Evolutionary conservation across 2,329 filamentous ascomycete species (phyloP), one percentile per base, ranked within the genome.

Genomic region (Fusarium sp.): DNA sequence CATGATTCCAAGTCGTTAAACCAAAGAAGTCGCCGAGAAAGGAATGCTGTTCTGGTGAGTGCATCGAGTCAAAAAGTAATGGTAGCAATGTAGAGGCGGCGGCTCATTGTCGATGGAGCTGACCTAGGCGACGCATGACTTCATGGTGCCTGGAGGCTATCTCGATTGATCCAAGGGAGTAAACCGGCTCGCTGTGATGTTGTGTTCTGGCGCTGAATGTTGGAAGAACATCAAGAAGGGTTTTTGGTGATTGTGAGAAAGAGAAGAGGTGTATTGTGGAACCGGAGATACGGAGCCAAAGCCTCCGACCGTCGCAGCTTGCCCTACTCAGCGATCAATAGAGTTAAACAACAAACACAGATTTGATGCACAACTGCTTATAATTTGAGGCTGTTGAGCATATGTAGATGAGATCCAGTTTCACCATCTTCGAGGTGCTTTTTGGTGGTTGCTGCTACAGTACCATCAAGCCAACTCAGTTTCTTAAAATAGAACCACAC

Each of bases 11-110:
- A 21, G 20, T 15, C n/a, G 23, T 13, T n/a, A 11, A 50, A 12
- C 44, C 24, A 31, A 21, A 35, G 6, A 31, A 31, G 39, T 53
- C 26, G 18, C 20, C 13, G 24, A 6, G 3, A 23, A 48, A 26
- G 6, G 9, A 37, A 57, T 53, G 18, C 62, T 58, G 42, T 43
- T 26, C 24, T 57, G 24, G 42, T 68, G 37, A 66, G 68, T 24
- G 41, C 28, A 47, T 38, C 21, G 12, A 6, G 26, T 41, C 6
- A 37, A 37, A 21, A 26, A 54, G 42, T 16, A 42, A 15, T 18
- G 13, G 20, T 24, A 24, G 41, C 24, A 56, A 26, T 38, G n/a
- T 20, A 37, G 21, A 38, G 35, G n/a, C n/a, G n/a, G n/a, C n/a
- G n/a, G n/a, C 24, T 48, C 15, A 26, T 42, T n/a, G 29, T 24